Evolutionary conservation across 2,329 filamentous ascomycete species (phyloP).

Genomic region (Aspergillus sp.): DNA sequence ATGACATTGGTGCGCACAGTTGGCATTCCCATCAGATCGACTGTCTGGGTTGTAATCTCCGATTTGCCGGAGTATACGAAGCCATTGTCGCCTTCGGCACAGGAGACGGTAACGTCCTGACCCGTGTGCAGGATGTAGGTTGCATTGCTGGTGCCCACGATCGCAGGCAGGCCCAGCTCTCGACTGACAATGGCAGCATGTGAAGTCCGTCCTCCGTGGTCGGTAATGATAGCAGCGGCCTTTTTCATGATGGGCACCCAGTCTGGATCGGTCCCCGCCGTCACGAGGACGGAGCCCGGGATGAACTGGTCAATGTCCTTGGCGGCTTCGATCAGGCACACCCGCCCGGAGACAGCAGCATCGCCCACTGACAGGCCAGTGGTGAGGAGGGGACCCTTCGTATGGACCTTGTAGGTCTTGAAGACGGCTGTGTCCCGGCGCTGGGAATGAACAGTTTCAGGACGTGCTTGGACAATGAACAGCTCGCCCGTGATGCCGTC

Average conservation of each 20-base stretch:
- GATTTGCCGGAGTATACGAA: conserved; percentile 39
- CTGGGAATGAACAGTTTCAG: conserved; percentile 37
- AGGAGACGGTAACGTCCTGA: conserved; percentile 40
- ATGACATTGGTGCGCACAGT: conserved; percentile 32
- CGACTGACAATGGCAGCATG: conserved; percentile 45
- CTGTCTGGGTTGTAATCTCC: conserved; percentile 15
- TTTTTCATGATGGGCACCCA: conserved; percentile 43
- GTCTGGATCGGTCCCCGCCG: conserved; percentile 37
- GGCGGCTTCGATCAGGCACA: conserved; percentile 33
- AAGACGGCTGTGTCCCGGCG: conserved; percentile 26
- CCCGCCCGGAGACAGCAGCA: conserved; percentile 31
- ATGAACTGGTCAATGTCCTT: conserved; percentile 34
- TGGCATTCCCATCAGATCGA: conserved; percentile 2
- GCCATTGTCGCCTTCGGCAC: conserved; percentile 38
- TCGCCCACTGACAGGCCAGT: conserved; percentile 35
- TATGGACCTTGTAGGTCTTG: conserved; percentile 33
- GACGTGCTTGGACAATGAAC: conserved; percentile 39
- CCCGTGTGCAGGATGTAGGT: conserved; percentile 38
- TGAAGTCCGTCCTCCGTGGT: conserved; percentile 31
- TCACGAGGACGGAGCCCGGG: conserved; percentile 36
- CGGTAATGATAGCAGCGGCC: conserved; percentile 37
- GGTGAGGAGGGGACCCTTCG: conserved; percentile 27
- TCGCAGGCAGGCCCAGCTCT: conserved; percentile 38
- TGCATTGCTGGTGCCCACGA: conserved; percentile 37
- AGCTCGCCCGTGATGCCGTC: conserved; percentile 26